Evolutionary conservation across 1,139 yeast species (phyloP).

Genomic region (Petasospora fabianii): DNA sequence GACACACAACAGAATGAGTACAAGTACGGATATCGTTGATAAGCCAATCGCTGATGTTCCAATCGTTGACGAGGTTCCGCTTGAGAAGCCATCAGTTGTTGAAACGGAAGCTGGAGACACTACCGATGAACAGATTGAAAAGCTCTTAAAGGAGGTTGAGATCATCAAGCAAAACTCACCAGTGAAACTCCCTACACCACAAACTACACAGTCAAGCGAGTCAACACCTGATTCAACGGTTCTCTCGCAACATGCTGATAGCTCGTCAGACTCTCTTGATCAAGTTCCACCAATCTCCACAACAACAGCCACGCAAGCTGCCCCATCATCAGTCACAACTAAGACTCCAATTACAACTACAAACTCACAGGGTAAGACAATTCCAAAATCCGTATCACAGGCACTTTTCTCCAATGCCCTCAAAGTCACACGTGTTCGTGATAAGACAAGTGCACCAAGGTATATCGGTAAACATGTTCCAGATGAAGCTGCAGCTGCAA

Average conservation of each 20-base stretch:
- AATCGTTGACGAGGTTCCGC: neutral
- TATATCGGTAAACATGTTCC: constrained; percentile 21
- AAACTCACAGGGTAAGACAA: constrained; percentile 10
- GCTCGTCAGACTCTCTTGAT: constrained; percentile 13
- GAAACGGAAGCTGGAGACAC: constrained; percentile 12
- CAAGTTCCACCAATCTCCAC: constrained; percentile 5
- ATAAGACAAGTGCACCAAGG: constrained; percentile 21
- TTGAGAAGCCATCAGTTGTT: neutral
- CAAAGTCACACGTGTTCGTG: constrained; percentile 26
- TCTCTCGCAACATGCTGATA: constrained; percentile 4
- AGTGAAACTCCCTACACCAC: constrained; percentile 8
- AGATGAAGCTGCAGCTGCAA: constrained; percentile 10
- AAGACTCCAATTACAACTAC: neutral
- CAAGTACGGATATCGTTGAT: no score
- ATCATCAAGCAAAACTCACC: constrained; percentile 23
- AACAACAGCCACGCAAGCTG: neutral
- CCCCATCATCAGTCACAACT: constrained; percentile 1
- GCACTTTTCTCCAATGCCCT: constrained; percentile 24
- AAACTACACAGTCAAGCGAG: constrained; percentile 3
- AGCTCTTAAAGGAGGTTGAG: constrained; percentile 24
- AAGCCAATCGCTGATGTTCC: no score
- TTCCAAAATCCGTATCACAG: constrained; percentile 28
- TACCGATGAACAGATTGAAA: constrained; percentile 27
- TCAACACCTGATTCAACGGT: constrained; percentile 11
- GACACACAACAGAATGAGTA: no score